Evolutionary conservation across 192 early-diverging fungal species (phyloP), one percentile per base, ranked within the genome.

Genomic region (Helicostylum pulchrum): DNA sequence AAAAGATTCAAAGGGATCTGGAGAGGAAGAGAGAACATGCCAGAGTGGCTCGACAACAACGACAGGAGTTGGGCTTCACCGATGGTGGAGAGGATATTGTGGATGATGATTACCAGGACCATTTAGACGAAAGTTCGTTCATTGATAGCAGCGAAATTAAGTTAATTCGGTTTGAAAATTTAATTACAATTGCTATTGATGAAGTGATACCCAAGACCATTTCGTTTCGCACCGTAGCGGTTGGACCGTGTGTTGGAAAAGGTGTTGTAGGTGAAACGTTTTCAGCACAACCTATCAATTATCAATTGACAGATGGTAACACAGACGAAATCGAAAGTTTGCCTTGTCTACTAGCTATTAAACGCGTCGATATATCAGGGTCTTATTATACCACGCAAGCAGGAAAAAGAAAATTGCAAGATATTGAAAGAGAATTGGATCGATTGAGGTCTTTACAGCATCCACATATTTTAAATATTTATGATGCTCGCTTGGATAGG

Each of bases 351-450:
- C 21, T 70, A 34, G 64, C 63, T 4, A 44, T 73, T 4, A 73
- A 68, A 52, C 49, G 72, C 23, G 78, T 85, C 17, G 66, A 74
- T 53, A 70, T 85, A 7, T 71, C 64, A 10, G 56, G 72, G 12
- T 21, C 77, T 8, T 73, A 79, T 49, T 85, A 85, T 61, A 72
- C 70, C 21, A 78, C 80, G 1, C 73, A 75, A 6, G 65, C 74
- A 14, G 83, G 83, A n/a, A 85, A 85, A 48, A 77, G 71, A 32
- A 84, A 79, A 46, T 60, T 84, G 14, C 80, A 84, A 62, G 83
- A 85, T 26, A 70, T 85, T 2, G 83, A 85, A 62, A 64, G 74
- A 43, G 83, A 87, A 66, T 67, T 89, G 21, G 81, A 84, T n/a
- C 72, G 76, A 30, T 55, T 90, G 7, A 77, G 78, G 43, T 57